A percentile compares a stretch with the other conserved stretches of the same genome.
These are phyloP conservation scores for Monilinia fructigena DNA, from an alignment of 2,329 filamentous ascomycete genomes.

Conservation along the genomic window DNA sequence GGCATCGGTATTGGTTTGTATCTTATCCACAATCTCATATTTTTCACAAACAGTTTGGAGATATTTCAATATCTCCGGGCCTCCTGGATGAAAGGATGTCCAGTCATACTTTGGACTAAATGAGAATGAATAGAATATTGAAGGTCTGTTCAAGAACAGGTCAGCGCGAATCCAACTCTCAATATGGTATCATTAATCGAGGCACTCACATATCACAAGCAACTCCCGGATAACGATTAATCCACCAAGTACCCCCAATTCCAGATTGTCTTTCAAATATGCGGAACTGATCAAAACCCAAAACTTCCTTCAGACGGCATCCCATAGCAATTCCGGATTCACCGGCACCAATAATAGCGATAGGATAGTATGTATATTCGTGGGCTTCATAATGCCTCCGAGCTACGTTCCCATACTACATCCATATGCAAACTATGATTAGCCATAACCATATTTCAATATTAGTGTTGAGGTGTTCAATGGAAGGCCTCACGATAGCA, in stretches of 20 bases:
- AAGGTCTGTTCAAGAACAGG: constrained; percentile 45
- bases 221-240: constrained; percentile 56
- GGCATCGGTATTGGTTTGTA: constrained; percentile 59
- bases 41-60: constrained; percentile 53
- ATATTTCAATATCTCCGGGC: constrained; percentile 59
- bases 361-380: constrained; percentile 42
- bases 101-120: constrained; percentile 61
- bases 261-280: constrained; percentile 57
- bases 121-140: constrained; percentile 57
- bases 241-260: constrained; percentile 55
- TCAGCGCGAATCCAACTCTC: background rate
- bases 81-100: constrained; percentile 56
- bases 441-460: background rate
- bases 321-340: constrained; percentile 60
- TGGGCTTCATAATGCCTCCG: constrained; percentile 43
- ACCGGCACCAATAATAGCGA: constrained; percentile 57
- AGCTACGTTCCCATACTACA: constrained; percentile 40
- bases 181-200: background rate
- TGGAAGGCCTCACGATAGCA: background rate
- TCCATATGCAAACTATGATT: background rate
- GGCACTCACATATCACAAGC: constrained; percentile 50
- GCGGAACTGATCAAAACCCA: constrained; percentile 57
- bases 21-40: constrained; percentile 55
- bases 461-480: background rate
- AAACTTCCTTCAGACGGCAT: constrained; percentile 52